A percentile compares a stretch with the other conserved stretches of the same genome.
phyloP scores from a whole-genome alignment of 1,284 basidiomycete genomes.

The Moesziomyces aphidis region DNA sequence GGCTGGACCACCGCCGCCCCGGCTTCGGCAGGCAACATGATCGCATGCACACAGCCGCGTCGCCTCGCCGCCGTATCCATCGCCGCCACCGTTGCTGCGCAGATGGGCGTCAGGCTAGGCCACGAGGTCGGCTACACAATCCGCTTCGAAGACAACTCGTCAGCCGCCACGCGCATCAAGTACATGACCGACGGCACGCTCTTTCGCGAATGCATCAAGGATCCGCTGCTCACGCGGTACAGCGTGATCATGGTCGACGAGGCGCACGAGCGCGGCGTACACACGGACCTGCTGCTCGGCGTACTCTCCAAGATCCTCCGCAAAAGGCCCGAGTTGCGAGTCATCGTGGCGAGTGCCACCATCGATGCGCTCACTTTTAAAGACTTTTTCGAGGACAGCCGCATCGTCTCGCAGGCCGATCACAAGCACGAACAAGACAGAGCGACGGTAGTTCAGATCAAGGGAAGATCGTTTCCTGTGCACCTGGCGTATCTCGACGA shows the following conservation, averaged over 20 bases:
- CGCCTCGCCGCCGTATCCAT: conserved; percentile 67
- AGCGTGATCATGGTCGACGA: conserved; percentile 70
- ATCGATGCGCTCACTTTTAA: conserved; percentile 88
- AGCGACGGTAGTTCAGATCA: conserved; percentile 66
- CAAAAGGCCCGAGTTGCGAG: conserved; percentile 85
- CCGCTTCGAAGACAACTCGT: conserved; percentile 68
- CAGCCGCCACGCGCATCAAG: conserved; percentile 65
- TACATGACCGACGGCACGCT: conserved; percentile 63
- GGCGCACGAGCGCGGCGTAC: conserved; percentile 69
- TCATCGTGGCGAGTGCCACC: conserved; percentile 95
- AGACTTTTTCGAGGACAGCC: conserved; percentile 80
- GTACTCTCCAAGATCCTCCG: conserved; percentile 76
- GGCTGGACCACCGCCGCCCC: conserved; percentile 69
- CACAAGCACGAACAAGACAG: conserved; percentile 10
- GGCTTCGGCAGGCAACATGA: conserved; percentile 40
- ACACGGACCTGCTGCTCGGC: conserved; percentile 69
- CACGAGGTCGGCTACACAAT: conserved; percentile 78
- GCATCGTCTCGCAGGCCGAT: not conserved
- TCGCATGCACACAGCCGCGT: conserved; percentile 68
- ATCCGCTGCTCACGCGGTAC: conserved; percentile 59
- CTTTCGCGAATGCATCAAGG: conserved; percentile 59
- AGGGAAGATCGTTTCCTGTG: conserved; percentile 68
- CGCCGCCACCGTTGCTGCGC: conserved; percentile 67
- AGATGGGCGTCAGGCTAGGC: conserved; percentile 72
- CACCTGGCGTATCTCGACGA: conserved; percentile 67